Evolutionary conservation across 345 rosid species (phyloP).

Genomic region (Populus euphratica): DNA sequence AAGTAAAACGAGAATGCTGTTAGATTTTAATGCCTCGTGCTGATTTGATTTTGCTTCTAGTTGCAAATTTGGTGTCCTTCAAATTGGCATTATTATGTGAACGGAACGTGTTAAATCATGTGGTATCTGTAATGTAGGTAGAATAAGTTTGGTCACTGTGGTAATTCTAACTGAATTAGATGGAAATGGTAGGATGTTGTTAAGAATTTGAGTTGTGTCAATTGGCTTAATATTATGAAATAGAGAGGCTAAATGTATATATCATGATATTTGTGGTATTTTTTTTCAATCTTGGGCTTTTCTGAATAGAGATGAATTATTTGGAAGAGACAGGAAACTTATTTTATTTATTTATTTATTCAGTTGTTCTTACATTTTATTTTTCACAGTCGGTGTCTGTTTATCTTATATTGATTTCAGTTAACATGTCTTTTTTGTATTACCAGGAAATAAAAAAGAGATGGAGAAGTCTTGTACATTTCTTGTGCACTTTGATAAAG

Average conservation of each 20-base stretch:
- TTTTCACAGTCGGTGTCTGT: neutral
- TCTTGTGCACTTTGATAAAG: slow-evolving; percentile 83
- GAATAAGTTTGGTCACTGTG: neutral
- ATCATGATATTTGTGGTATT: neutral
- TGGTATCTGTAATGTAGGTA: neutral
- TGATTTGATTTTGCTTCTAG: neutral
- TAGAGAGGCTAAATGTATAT: neutral
- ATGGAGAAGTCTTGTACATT: slow-evolving; percentile 93
- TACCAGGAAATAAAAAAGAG: slow-evolving; percentile 7
- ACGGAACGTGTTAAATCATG: neutral
- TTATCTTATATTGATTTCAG: neutral
- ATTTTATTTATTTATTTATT: neutral
- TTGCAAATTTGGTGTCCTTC: neutral
- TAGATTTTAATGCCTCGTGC: neutral
- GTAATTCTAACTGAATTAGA: neutral
- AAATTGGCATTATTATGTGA: neutral
- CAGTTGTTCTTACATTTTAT: neutral
- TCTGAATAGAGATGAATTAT: neutral
- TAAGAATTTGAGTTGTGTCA: neutral
- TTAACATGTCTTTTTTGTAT: slow-evolving; percentile 1
- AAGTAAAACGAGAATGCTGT: neutral
- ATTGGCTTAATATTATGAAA: neutral
- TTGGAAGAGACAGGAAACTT: neutral
- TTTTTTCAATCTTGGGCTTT: neutral
- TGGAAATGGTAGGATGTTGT: neutral